phyloP scores from a whole-genome alignment of 78 protist species.

The Creolimax fragrantissima region DNA sequence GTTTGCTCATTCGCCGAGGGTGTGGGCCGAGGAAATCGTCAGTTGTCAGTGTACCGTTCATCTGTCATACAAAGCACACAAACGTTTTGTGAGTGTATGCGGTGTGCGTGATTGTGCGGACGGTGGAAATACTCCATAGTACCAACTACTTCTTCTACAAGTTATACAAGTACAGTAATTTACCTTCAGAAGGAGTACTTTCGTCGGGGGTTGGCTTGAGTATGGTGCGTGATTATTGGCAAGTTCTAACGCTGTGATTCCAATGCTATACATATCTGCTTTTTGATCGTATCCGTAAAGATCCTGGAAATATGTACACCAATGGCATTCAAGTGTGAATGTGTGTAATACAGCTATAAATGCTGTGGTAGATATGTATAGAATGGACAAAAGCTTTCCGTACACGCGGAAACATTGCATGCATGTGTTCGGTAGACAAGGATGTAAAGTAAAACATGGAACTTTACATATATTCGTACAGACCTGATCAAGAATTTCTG shows the following conservation, averaged over 20 bases:
- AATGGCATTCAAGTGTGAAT: too few species aligned
- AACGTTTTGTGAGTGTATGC: too few species aligned
- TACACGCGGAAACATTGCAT: too few species aligned
- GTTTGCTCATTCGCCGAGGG: neutral
- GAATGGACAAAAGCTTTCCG: too few species aligned
- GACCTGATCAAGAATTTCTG: constrained; percentile 11
- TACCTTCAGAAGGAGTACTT: neutral
- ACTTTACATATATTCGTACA: too few species aligned
- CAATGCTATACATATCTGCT: constrained; percentile 19
- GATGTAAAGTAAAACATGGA: too few species aligned
- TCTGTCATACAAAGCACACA: neutral
- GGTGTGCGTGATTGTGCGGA: neutral
- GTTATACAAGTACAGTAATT: neutral
- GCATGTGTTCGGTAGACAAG: too few species aligned
- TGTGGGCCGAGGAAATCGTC: constrained; percentile 2
- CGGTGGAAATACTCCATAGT: neutral
- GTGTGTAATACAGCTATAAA: too few species aligned
- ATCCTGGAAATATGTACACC: constrained; percentile 1
- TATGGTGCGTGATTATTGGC: constrained; percentile 23
- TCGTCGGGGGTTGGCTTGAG: constrained; percentile 24
- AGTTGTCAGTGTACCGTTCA: neutral
- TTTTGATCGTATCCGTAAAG: constrained; percentile 28
- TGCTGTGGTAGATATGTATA: too few species aligned
- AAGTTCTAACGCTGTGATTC: constrained; percentile 13
- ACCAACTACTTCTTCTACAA: neutral